These are phyloP conservation scores for Penicilliopsis zonata DNA, from an alignment of 495 filamentous ascomycete genomes.

Conservation along the genomic window DNA sequence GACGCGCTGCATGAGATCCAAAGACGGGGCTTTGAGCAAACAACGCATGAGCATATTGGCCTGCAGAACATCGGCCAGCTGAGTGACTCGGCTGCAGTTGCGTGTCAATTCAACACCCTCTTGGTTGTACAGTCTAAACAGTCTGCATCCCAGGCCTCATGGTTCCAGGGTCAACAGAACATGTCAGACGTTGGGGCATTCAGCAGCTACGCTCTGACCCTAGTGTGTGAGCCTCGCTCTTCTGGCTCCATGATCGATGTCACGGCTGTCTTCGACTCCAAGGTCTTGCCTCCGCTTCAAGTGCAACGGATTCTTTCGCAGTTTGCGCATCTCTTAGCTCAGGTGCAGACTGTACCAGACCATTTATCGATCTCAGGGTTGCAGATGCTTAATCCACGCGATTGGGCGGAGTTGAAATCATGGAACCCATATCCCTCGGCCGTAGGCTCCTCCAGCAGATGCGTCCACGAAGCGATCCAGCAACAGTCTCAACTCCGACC, in stretches of 20 bases:
- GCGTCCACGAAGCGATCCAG: no score
- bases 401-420: no score
- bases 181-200: neutral
- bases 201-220: neutral
- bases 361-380: no score
- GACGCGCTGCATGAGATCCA: slow-evolving; percentile 27
- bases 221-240: neutral
- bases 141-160: neutral
- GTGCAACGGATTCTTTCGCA: neutral
- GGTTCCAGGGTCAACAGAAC: neutral
- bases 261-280: neutral
- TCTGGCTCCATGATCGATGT: no score
- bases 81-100: slow-evolving; percentile 35
- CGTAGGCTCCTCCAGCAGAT: no score
- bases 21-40: slow-evolving; percentile 13
- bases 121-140: slow-evolving; percentile 26
- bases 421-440: no score
- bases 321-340: slow-evolving; percentile 17
- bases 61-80: slow-evolving; percentile 40
- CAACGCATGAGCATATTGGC: slow-evolving; percentile 30
- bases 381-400: no score
- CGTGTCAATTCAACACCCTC: slow-evolving; percentile 40
- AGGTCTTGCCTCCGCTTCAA: neutral
- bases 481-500: no score
- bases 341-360: no score